These are phyloP conservation scores for Odontarrhena argentea DNA, from an alignment of 345 rosid genomes.

Conservation along the genomic window DNA sequence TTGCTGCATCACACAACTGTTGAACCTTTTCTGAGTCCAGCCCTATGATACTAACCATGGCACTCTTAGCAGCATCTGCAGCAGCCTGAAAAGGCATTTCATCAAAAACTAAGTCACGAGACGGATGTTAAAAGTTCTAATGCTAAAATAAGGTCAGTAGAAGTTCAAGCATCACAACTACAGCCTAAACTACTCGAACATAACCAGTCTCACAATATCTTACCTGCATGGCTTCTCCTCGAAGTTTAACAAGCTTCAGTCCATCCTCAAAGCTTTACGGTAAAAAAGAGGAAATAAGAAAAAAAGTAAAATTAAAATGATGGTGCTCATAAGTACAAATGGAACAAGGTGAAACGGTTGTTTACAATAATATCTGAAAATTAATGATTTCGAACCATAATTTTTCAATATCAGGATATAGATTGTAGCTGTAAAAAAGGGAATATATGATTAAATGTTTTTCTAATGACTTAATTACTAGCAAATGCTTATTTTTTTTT, in stretches of 20 bases:
- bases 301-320: not conserved
- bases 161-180: not conserved
- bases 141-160: constrained; percentile 10
- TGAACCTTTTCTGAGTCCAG: constrained; percentile 84
- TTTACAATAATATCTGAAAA: not conserved
- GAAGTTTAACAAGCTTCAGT: constrained; percentile 87
- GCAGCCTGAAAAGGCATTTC: constrained; percentile 63
- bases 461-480: not conserved
- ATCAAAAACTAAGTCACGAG: constrained; percentile 17
- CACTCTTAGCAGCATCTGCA: constrained; percentile 92
- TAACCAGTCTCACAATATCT: constrained; percentile 13
- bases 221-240: constrained; percentile 99
- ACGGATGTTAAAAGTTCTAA: constrained; percentile 14
- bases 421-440: not conserved
- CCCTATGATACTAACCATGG: constrained; percentile 96
- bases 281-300: constrained; percentile 30
- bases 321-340: not conserved
- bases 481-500: not conserved
- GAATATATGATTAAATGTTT: not conserved
- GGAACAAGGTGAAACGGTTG: not conserved
- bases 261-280: constrained; percentile 88
- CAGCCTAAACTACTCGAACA: constrained; percentile 6
- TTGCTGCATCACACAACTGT: constrained; percentile 89
- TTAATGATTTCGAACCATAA: not conserved
- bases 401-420: not conserved